These are phyloP conservation scores for Aspergillus ochraceus DNA, from an alignment of 2,329 filamentous ascomycete genomes.

Conservation along the genomic window DNA sequence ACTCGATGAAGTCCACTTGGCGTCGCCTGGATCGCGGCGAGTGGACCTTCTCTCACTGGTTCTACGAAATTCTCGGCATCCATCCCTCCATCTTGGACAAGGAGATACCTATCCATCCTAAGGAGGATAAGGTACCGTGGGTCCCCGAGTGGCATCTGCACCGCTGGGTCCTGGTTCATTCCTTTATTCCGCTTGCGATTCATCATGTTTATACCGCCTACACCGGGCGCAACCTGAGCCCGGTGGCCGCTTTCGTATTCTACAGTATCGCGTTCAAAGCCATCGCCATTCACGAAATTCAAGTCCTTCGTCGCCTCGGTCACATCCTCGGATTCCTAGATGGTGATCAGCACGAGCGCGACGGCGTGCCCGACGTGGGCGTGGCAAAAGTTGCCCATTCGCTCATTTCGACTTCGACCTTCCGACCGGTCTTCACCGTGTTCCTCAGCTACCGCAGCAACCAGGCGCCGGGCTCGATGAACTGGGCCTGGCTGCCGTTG, in stretches of 20 bases:
- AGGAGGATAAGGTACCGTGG: conserved; percentile 45
- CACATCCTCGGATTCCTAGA: conserved; percentile 45
- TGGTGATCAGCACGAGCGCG: conserved; percentile 46
- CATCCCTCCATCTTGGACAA: conserved; percentile 30
- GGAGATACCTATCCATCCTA: conserved; percentile 40
- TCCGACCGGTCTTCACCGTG: conserved; percentile 36
- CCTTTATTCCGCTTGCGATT: conserved; percentile 37
- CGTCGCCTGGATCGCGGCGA: conserved; percentile 23
- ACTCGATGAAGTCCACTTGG: conserved; percentile 48
- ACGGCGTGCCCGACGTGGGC: conserved; percentile 44
- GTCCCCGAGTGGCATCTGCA: conserved; percentile 38
- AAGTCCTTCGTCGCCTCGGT: conserved; percentile 39
- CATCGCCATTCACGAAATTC: conserved; percentile 43
- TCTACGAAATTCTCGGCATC: conserved; percentile 32
- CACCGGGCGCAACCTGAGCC: conserved; percentile 31
- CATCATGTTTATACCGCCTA: conserved; percentile 38
- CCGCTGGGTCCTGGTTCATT: conserved; percentile 42
- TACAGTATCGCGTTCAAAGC: conserved; percentile 43
- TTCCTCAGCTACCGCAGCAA: conserved; percentile 30
- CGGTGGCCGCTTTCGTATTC: conserved; percentile 34
- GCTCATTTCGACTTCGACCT: conserved; percentile 34
- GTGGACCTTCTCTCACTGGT: conserved; percentile 36
- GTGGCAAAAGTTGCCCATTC: conserved; percentile 36
- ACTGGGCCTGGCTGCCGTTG: conserved; percentile 39
- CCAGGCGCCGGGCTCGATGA: conserved; percentile 25